phyloP scores from a whole-genome alignment of 805 yeast species.

The Metschnikowia colocasiae region DNA sequence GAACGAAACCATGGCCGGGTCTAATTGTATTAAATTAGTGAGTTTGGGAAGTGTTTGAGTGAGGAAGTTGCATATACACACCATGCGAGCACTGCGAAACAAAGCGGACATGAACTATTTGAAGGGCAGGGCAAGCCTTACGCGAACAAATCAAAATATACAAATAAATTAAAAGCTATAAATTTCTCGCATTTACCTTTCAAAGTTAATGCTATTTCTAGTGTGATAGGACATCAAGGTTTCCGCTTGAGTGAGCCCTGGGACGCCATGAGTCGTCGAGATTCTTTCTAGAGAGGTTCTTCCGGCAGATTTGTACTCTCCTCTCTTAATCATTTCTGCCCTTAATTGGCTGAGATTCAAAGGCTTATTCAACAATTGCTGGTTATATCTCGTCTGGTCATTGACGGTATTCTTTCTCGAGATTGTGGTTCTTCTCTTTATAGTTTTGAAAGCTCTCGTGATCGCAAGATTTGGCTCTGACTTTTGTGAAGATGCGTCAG shows the following conservation, averaged over 20 bases:
- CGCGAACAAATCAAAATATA: neutral
- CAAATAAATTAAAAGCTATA: neutral
- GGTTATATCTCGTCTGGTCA: slow-evolving; percentile 19
- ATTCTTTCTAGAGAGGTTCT: slow-evolving; percentile 39
- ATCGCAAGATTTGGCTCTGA: slow-evolving; percentile 15
- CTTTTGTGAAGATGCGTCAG: slow-evolving; percentile 9
- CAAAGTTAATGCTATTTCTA: slow-evolving; percentile 36
- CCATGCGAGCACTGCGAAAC: neutral
- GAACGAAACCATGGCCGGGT: slow-evolving; percentile 33
- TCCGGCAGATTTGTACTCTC: slow-evolving; percentile 32
- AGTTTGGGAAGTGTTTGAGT: neutral
- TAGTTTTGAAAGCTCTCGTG: slow-evolving; percentile 29
- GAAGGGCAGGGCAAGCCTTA: neutral
- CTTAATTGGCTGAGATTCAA: slow-evolving; percentile 34
- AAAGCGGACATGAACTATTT: neutral
- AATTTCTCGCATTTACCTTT: slow-evolving; percentile 8
- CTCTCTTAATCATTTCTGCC: slow-evolving; percentile 35
- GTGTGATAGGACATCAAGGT: slow-evolving; percentile 43
- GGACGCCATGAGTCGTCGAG: slow-evolving; percentile 44
- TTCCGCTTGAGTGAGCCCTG: slow-evolving; percentile 50
- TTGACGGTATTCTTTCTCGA: slow-evolving; percentile 20
- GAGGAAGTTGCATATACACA: neutral
- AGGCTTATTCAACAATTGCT: slow-evolving; percentile 29
- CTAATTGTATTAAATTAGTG: neutral
- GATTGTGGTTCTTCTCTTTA: slow-evolving; percentile 32